Conservation (phyloP, 2,329 filamentous ascomycete genomes). For the Curvularia sp. region DNA sequence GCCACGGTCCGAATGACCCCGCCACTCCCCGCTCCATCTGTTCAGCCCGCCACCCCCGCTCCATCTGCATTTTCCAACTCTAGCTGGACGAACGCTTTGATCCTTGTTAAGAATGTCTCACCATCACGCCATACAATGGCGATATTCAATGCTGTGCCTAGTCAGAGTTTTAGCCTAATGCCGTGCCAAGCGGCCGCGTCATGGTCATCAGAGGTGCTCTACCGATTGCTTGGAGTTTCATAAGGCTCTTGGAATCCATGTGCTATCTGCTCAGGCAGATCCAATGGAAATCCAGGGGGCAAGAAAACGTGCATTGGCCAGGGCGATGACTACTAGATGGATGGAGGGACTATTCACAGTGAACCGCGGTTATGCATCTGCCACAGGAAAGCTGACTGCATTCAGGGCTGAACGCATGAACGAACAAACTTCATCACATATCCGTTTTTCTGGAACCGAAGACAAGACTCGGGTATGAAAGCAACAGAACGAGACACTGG, state of each 20-base stretch:
- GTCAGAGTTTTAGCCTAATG: constrained; percentile 1
- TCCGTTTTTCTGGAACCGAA: too few relatives aligned
- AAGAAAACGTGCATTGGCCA: neutral
- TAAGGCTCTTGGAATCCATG: neutral
- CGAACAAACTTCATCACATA: too few relatives aligned
- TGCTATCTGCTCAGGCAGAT: neutral
- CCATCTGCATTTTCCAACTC: neutral
- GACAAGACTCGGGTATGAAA: neutral
- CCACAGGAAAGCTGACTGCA: neutral
- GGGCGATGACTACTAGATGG: neutral
- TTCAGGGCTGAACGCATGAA: too few relatives aligned
- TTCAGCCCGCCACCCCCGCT: neutral
- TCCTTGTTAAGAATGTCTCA: neutral
- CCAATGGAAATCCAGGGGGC: neutral
- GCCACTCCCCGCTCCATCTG: neutral
- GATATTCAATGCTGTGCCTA: neutral
- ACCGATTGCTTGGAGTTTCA: neutral
- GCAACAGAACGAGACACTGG: neutral
- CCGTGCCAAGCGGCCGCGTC: neutral
- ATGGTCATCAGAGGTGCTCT: neutral
- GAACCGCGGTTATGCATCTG: neutral
- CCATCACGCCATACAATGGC: neutral
- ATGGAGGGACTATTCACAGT: neutral
- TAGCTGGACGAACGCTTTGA: neutral
- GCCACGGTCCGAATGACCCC: neutral